Percentiles rank a stretch among this genome's conserved stretches.
phyloP scores from a whole-genome alignment of 345 rosid genomes.

The Laguncularia racemosa region DNA sequence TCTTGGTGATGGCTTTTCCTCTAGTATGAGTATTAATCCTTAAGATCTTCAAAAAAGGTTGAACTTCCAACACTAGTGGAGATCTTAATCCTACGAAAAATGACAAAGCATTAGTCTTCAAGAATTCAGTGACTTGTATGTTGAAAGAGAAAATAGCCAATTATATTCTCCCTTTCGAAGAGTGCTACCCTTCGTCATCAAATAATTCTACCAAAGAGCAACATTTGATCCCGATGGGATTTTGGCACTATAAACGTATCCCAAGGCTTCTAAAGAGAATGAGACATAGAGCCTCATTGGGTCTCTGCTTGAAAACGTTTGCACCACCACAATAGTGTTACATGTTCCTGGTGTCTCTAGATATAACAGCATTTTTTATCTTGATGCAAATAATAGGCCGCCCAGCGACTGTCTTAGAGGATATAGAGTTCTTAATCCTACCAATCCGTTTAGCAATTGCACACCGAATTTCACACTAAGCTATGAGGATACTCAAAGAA shows the following conservation, averaged over 20 bases:
- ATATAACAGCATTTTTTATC: constrained; percentile 35
- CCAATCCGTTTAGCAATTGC: constrained; percentile 32
- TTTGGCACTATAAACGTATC: constrained; percentile 43
- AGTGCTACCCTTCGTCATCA: neutral
- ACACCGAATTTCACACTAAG: constrained; percentile 24
- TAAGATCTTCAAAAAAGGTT: no score
- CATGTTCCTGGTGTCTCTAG: constrained; percentile 42
- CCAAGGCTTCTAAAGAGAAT: constrained; percentile 12
- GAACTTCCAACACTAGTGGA: constrained; percentile 4
- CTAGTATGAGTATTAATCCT: no score
- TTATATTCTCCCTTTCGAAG: neutral
- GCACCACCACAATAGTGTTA: neutral
- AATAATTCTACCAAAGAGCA: constrained; percentile 28
- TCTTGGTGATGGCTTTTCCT: constrained; percentile 12
- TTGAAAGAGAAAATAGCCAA: constrained; percentile 17
- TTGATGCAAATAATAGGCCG: constrained; percentile 20
- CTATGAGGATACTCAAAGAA: constrained; percentile 3
- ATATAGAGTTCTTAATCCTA: constrained; percentile 25
- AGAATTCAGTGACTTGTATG: constrained; percentile 35
- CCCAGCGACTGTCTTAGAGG: constrained; percentile 33
- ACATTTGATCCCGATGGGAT: constrained; percentile 48
- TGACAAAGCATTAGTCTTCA: constrained; percentile 27
- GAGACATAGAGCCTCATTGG: constrained; percentile 20
- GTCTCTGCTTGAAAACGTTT: constrained; percentile 17
- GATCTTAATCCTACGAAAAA: neutral